Base-by-base conservation (phyloP, 441 rosid species). In the Euphorbia celastroides region DNA sequence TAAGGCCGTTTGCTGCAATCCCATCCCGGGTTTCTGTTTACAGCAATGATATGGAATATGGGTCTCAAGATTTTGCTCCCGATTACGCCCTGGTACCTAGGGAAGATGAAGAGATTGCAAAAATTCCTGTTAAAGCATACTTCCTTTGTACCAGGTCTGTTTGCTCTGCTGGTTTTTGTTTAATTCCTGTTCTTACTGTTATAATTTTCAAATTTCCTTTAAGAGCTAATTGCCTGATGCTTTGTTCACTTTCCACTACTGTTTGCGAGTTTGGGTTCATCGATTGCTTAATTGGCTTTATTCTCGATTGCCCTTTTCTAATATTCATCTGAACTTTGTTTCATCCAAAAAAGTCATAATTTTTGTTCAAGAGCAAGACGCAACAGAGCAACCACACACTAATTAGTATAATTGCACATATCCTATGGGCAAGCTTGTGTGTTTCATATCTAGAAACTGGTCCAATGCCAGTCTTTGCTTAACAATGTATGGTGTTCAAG, bases 101-200 rank as follows among this genome's bases (percentile, higher is more conserved):
- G 60, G 97, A 82, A 57, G 94, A 81, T 38, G 92, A 86, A 52
- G 88, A 86, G 22, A 55, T 42, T 9, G 88, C 83, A 32, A 87
- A 82, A 72, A 90, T 93, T 58, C 91, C 98, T 32, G 74, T 90
- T 57, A 90, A 87, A 78, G 90, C 96, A 20, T 90, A 82, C 71
- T 88, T 93, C 67, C 88, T 93, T 16, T 88, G 84, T 57, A 90
- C 98, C 73, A 84, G 96, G 97, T 88, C 57, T 48, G 70, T 62
- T 60, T 54, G 50, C 55, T 59, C 31, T 17, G 2, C 9, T 46
- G 30, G 46, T 3, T 14, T 27, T 62, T 16, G 5, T 12, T 51
- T 5, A 3, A n/a, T 32, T n/a, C 4, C 11, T 22, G 20, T 48
- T 61, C 31, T 42, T 61, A 20, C n/a, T 3, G 34, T 46, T 59